These are phyloP conservation scores for Allium sativum DNA, from an alignment of 106 monocot genomes.

Conservation along the genomic window DNA sequence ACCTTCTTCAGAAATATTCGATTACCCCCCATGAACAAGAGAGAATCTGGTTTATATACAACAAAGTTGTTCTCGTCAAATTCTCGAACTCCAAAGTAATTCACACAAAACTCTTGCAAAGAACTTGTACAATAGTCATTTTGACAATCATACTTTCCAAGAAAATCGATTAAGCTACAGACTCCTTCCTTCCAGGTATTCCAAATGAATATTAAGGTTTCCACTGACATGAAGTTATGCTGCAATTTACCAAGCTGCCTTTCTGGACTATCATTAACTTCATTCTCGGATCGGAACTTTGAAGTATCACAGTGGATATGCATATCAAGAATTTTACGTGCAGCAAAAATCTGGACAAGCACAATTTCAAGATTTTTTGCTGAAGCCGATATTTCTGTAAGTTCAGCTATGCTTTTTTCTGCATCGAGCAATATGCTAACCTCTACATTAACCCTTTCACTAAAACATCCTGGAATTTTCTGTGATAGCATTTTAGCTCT, in stretches of 20 bases:
- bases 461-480: conserved; percentile 11
- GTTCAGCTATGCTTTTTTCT: conserved; percentile 1
- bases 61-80: neutral
- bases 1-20: neutral
- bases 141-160: neutral
- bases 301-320: conserved; percentile 19
- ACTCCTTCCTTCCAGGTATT: conserved; percentile 18
- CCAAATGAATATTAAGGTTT: conserved; percentile 22
- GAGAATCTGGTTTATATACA: neutral
- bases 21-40: neutral
- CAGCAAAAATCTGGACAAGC: conserved; percentile 18
- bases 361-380: conserved; percentile 10
- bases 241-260: neutral
- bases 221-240: conserved; percentile 1
- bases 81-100: conserved; percentile 2
- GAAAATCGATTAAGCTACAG: neutral
- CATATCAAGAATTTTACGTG: conserved; percentile 37
- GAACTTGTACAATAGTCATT: neutral
- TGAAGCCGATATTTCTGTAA: conserved; percentile 5
- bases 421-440: conserved; percentile 13
- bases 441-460: conserved; percentile 17
- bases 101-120: conserved; percentile 1
- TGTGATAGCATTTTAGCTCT: conserved; percentile 22
- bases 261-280: conserved; percentile 6
- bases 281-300: conserved; percentile 2